Conservation (phyloP, 2,329 filamentous ascomycete species). For the Cucurbitaria berberidis region DNA sequence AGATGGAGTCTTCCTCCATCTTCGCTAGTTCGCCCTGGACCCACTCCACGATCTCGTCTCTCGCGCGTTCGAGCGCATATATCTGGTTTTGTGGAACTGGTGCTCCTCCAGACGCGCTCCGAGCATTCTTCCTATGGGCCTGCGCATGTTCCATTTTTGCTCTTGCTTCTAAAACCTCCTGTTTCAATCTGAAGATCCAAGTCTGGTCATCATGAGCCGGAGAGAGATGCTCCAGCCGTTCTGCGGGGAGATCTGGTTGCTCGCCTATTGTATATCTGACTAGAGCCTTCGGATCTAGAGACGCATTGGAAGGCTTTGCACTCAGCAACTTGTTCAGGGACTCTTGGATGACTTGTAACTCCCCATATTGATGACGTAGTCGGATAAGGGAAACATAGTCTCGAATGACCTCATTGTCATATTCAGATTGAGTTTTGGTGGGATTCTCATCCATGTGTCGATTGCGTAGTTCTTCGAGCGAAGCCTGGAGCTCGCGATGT, state of each 20-base stretch:
- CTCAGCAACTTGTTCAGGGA: conserved; percentile 50
- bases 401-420: conserved; percentile 35
- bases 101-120: conserved; percentile 2
- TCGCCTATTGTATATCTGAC: conserved; percentile 43
- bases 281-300: conserved; percentile 33
- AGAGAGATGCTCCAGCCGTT: conserved; percentile 34
- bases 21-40: conserved; percentile 57
- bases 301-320: conserved; percentile 41
- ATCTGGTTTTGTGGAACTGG: conserved; percentile 39
- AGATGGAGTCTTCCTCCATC: conserved; percentile 46
- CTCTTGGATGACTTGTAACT: conserved; percentile 55
- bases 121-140: conserved; percentile 22
- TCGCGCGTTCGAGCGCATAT: conserved; percentile 52
- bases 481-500: conserved; percentile 40
- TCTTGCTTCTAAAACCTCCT: conserved; percentile 46
- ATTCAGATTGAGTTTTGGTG: conserved; percentile 38
- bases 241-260: conserved; percentile 46
- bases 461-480: conserved; percentile 39
- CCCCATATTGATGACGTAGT: conserved; percentile 53
- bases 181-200: conserved; percentile 46
- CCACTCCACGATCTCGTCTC: conserved; percentile 59
- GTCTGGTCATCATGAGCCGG: conserved; percentile 29
- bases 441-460: conserved; percentile 31
- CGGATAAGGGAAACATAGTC: conserved; percentile 55
- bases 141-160: conserved; percentile 41